phyloP scores from a whole-genome alignment of 495 filamentous ascomycete species.

The Apodospora peruviana region DNA sequence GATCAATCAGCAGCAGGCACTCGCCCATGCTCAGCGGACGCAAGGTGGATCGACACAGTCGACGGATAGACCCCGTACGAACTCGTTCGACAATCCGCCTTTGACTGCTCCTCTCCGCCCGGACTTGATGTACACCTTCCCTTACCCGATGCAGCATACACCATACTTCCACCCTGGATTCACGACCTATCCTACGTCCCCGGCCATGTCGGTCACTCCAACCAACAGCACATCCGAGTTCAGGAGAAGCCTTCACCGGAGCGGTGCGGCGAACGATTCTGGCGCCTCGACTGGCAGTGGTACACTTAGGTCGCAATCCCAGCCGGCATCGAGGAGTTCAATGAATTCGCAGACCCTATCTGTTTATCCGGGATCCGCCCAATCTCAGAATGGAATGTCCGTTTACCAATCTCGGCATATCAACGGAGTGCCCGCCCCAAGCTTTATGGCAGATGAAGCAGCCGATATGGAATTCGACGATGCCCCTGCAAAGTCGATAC shows the following conservation, averaged over 20 bases:
- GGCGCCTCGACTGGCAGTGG: slow-evolving; percentile 33
- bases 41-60: slow-evolving; percentile 25
- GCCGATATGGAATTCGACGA: slow-evolving; percentile 32
- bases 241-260: slow-evolving; percentile 46
- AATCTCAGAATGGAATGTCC: slow-evolving; percentile 23
- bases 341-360: slow-evolving; percentile 15
- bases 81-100: slow-evolving; percentile 49
- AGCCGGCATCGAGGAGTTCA: slow-evolving; percentile 45
- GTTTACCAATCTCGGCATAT: slow-evolving; percentile 32
- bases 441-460: slow-evolving; percentile 44
- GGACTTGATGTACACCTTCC: slow-evolving; percentile 37
- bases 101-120: slow-evolving; percentile 45
- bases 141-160: slow-evolving; percentile 16
- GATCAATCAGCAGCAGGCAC: slow-evolving; percentile 36
- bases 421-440: slow-evolving; percentile 39
- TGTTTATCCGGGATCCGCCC: slow-evolving; percentile 18
- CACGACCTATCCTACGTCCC: slow-evolving; percentile 43
- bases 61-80: slow-evolving; percentile 45
- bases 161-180: slow-evolving; percentile 28
- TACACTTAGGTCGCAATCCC: slow-evolving; percentile 50
- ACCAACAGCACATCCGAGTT: slow-evolving; percentile 35
- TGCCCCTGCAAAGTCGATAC: slow-evolving; percentile 20
- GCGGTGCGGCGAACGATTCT: slow-evolving; percentile 30
- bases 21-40: slow-evolving; percentile 40
- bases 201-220: slow-evolving; percentile 32